Evolutionary conservation across 371 early-diverging fungal genomes (phyloP), one percentile per base, ranked within the genome.

Genomic region (Nematocida parisii): DNA sequence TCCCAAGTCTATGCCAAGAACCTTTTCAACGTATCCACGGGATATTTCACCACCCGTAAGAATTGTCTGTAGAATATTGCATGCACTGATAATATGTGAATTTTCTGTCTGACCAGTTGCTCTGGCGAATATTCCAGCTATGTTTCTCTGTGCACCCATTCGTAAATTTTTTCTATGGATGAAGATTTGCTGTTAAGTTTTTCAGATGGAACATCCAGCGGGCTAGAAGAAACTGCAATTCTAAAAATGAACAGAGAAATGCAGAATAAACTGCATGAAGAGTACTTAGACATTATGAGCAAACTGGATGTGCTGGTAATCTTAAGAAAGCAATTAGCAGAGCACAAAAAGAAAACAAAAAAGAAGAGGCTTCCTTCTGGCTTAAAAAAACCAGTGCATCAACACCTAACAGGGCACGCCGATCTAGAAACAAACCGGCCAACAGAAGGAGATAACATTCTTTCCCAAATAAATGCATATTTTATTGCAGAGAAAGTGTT

Each of bases 1-100:
- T 72, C 99, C 99, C 82, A 98, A 90, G 90, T 98, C 99, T 83
- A 98, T 95, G 86, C 99, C 99, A 82, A 98, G 93, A 13, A 85
- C 42, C 15, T 39, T 46, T 20, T 70, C 71, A 5, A 70, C n/a
- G 71, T 68, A 77, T 18, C 62, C 47, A 18, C 80, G 46, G 44
- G 40, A 58, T 44, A 75, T 67, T 24, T 55, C 60, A 9, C 57
- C 18, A 20, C 44, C 40, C 18, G 22, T 11, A 56, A 72, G 40
- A 33, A 50, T 9, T 40, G 62, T 11, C 73, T 73, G 68, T 42
- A 64, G 7, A 18, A 64, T 45, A 42, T 64, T 42, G 27, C 15
- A 33, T 5, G 44, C 22, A 7, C 39, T 64, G 64, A 39, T 9
- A 6, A 64, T 13, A 11, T 42, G 15, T 39, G 39, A 45, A 15